Evolutionary conservation across 768 basidiomycete genomes (phyloP).

Genomic region (Xerocomus brunneocitrinus): DNA sequence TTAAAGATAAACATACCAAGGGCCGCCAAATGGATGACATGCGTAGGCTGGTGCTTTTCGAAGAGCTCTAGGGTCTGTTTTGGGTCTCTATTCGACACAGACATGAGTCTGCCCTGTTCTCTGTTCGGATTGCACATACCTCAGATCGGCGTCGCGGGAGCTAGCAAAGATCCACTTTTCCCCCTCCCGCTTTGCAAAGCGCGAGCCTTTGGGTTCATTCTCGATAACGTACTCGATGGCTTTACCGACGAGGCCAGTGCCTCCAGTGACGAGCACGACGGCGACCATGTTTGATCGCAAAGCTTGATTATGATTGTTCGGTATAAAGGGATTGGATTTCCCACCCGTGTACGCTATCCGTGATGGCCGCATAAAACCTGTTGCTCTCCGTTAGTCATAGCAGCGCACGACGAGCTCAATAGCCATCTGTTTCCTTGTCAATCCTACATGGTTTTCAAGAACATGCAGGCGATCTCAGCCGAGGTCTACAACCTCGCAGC

Average conservation of each 20-base stretch:
- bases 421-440: neutral
- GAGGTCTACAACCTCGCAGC: conserved; percentile 61
- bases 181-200: conserved; percentile 68
- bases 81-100: conserved; percentile 48
- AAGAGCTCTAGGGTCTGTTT: conserved; percentile 69
- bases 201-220: conserved; percentile 70
- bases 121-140: conserved; percentile 42
- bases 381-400: conserved; percentile 2
- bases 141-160: conserved; percentile 79
- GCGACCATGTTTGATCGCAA: conserved; percentile 20
- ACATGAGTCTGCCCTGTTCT: neutral
- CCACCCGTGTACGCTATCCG: neutral
- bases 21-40: conserved; percentile 95
- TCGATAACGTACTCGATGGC: conserved; percentile 78
- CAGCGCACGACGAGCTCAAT: conserved; percentile 1
- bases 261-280: conserved; percentile 80
- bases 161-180: conserved; percentile 86
- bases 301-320: neutral
- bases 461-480: conserved; percentile 47
- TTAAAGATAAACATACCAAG: conserved; percentile 52
- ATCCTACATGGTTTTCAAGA: conserved; percentile 32
- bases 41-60: conserved; percentile 89
- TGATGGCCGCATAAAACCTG: neutral
- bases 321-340: conserved; percentile 7
- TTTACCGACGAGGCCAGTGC: conserved; percentile 82